These are phyloP conservation scores for Acidiella bohemica DNA, from an alignment of 495 filamentous ascomycete species.

Conservation along the genomic window DNA sequence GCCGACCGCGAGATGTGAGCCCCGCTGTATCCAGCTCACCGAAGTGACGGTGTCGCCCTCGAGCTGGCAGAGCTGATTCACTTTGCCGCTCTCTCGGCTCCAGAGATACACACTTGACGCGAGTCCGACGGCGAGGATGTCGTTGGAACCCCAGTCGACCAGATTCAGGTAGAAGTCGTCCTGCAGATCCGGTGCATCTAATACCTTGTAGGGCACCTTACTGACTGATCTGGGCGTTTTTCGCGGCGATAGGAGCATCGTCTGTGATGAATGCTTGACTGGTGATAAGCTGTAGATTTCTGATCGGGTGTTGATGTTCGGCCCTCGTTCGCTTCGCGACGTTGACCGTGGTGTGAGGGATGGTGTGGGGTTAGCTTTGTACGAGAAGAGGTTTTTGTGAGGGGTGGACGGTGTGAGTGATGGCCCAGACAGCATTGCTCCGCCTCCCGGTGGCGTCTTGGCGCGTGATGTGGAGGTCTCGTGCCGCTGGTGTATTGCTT, in stretches of 20 bases:
- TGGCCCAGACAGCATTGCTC: conserved; percentile 42
- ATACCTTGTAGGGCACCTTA: conserved; percentile 94
- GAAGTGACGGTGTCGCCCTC: conserved; percentile 90
- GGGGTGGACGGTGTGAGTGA: conserved; percentile 82
- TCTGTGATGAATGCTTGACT: conserved; percentile 76
- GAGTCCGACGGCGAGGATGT: conserved; percentile 82
- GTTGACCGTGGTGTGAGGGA: conserved; percentile 56
- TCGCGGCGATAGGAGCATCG: conserved; percentile 76
- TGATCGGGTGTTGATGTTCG: conserved; percentile 72
- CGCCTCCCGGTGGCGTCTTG: conserved; percentile 64
- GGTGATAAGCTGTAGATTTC: conserved; percentile 91
- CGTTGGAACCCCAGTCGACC: conserved; percentile 95
- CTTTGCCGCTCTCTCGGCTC: conserved; percentile 74
- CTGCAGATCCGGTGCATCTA: conserved; percentile 89
- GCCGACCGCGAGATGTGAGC: conserved; percentile 87
- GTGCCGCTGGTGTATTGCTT: conserved; percentile 53
- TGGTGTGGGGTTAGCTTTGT: conserved; percentile 47
- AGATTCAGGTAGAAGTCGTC: conserved; percentile 97
- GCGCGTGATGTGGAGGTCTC: conserved; percentile 55
- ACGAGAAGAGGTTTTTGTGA: conserved; percentile 93
- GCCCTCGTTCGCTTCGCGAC: conserved; percentile 59
- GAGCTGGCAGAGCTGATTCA: conserved; percentile 85
- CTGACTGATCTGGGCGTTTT: conserved; percentile 78
- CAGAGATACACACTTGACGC: conserved; percentile 97
- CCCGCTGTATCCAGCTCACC: conserved; percentile 92